Conservation (phyloP, 2,329 filamentous ascomycete genomes). For the Claviceps purpurea region DNA sequence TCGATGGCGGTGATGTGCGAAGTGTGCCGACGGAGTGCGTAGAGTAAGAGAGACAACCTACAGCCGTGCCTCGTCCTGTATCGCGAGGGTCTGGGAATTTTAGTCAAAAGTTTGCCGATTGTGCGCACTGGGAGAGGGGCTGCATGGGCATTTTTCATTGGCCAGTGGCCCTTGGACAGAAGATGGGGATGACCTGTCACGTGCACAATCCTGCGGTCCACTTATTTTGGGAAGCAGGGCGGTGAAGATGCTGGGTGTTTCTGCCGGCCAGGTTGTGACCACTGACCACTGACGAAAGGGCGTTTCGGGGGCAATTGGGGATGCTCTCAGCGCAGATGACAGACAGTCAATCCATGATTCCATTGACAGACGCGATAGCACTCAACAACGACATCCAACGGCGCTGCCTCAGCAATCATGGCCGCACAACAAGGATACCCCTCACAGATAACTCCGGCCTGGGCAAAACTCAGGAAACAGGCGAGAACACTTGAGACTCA, state of each 20-base stretch:
- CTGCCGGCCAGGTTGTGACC: not conserved
- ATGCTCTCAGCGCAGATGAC: not conserved
- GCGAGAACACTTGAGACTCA: conserved; percentile 80
- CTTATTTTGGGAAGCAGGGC: not conserved
- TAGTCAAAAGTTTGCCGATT: conserved; percentile 23
- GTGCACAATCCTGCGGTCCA: conserved; percentile 10
- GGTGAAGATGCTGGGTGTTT: not conserved
- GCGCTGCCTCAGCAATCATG: conserved; percentile 24
- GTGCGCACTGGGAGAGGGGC: conserved; percentile 9
- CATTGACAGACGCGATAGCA: no score
- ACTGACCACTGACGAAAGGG: no score
- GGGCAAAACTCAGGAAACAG: conserved; percentile 91
- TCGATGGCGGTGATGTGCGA: conserved; percentile 25
- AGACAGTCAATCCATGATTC: not conserved
- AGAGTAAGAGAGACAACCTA: conserved; percentile 19
- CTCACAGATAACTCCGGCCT: conserved; percentile 48
- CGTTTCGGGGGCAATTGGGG: not conserved
- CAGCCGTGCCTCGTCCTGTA: conserved; percentile 20
- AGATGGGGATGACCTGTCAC: conserved; percentile 10
- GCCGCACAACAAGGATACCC: conserved; percentile 18
- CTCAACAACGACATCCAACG: not conserved
- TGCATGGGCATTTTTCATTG: conserved; percentile 2
- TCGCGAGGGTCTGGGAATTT: conserved; percentile 21
- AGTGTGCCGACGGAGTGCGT: conserved; percentile 26
- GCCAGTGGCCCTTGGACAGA: not conserved